Evolutionary conservation across 1,139 yeast genomes (phyloP), one percentile per base, ranked within the genome.

Genomic region (Arxiozyma heterogenica): DNA sequence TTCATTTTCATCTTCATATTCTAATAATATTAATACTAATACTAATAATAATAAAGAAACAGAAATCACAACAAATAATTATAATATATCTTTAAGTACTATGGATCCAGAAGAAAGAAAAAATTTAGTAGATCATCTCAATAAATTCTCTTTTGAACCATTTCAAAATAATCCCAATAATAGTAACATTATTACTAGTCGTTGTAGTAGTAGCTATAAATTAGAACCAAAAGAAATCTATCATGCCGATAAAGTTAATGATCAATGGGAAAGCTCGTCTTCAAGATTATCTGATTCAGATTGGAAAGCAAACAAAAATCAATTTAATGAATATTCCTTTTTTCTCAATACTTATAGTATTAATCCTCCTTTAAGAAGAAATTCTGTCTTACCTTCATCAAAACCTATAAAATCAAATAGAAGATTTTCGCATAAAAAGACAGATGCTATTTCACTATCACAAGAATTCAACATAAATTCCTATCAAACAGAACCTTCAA

Each of bases 381-480:
- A 23, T 43, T 34, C 44, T 27, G n/a, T 50, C 20, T 22, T 22
- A 11, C 23, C 48, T 11, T 39, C 41, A 9, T 20, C 45, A 6
- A 15, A 18, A 12, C 22, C 25, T 21, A 2, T 20, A 25, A 34
- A 18, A n/a, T 9, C 23, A 17, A 43, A 8, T 18, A 49, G 49
- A 39, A 44, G 47, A 46, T 23, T 41, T 21, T 38, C 34, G 25
- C 55, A 55, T 50, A 51, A 55, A 30, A 57, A 53, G 34, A 53
- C 56, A 38, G 47, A 53, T 41, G 56, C 56, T 4, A 53, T 57
- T 18, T 57, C 58, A 18, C 47, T 53, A 23, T 44, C 54, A 21
- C 47, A 52, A 27, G 47, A 52, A 21, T 46, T 54, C 12, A 51
- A 45, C 8, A 34, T 18, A 38, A 18, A 2, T 43, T 49, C 4